These are phyloP conservation scores for Cyclotella atomus DNA, from an alignment of 108 stramenopile species.

Conservation along the genomic window DNA sequence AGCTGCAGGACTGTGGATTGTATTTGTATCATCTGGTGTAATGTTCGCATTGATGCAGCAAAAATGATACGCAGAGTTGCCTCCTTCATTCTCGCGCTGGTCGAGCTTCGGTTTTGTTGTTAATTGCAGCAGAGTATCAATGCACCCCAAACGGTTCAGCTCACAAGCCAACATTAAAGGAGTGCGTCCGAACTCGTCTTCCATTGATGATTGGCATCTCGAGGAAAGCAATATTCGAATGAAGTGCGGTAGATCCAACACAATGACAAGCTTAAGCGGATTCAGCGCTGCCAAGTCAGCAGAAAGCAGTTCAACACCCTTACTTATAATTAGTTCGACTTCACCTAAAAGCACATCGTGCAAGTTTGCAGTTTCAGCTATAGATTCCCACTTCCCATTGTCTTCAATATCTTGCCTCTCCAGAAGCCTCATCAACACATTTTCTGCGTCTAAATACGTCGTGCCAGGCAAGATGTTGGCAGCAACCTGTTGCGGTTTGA, in stretches of 20 bases:
- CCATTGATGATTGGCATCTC: background rate
- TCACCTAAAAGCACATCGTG: background rate
- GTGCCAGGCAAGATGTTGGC: no score
- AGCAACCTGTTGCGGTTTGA: background rate
- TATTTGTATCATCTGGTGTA: background rate
- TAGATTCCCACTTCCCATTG: background rate
- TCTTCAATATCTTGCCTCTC: background rate
- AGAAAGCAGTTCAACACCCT: slow-evolving; percentile 1
- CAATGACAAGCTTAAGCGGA: slow-evolving; percentile 34
- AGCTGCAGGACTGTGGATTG: background rate
- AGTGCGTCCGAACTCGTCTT: slow-evolving; percentile 33
- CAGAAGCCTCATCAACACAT: background rate
- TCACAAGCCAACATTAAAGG: slow-evolving; percentile 65
- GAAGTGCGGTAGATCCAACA: slow-evolving; percentile 17
- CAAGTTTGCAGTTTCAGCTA: no score
- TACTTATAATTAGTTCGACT: background rate
- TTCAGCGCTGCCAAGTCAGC: slow-evolving; percentile 24
- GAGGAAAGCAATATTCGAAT: slow-evolving; percentile 18
- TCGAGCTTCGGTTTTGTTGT: slow-evolving; percentile 25
- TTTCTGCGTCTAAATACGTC: background rate
- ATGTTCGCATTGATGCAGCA: slow-evolving; percentile 33
- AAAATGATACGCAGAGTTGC: slow-evolving; percentile 47
- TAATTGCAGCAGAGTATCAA: slow-evolving; percentile 48
- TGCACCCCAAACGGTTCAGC: slow-evolving; percentile 56
- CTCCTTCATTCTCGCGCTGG: slow-evolving; percentile 28